phyloP scores from a whole-genome alignment of 2,329 filamentous ascomycete genomes.

The Cylindrodendrum hubeiense region DNA sequence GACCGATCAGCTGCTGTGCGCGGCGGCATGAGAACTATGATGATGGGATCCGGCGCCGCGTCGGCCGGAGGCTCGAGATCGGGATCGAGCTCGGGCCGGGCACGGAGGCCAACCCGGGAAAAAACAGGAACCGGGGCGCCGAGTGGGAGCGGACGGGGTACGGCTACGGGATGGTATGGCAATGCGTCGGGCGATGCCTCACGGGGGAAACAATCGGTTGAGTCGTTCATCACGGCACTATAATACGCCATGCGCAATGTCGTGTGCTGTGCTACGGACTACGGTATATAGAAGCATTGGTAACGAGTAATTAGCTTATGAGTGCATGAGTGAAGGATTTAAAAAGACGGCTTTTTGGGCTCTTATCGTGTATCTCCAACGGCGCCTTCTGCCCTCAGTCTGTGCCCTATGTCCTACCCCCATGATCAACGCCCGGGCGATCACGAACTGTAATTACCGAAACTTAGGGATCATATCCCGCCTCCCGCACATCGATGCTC shows the following conservation, averaged over 20 bases:
- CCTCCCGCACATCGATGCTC: not conserved
- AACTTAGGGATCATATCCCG: constrained; percentile 1
- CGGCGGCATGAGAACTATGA: constrained; percentile 2
- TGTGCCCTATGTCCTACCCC: not conserved
- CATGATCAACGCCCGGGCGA: not conserved
- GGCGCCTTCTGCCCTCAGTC: not conserved
- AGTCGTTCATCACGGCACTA: constrained; percentile 24
- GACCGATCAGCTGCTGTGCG: not conserved
- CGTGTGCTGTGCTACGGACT: not conserved
- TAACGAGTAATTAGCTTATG: constrained; percentile 22
- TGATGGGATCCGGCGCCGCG: constrained; percentile 14
- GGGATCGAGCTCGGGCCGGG: constrained; percentile 5
- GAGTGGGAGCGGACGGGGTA: not conserved
- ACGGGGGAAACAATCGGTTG: constrained; percentile 9
- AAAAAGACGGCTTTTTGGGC: not conserved
- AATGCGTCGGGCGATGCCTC: not conserved
- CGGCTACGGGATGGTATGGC: constrained; percentile 5
- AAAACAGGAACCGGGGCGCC: not conserved
- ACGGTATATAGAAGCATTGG: not conserved
- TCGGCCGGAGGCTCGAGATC: constrained; percentile 5
- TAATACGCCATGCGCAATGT: not conserved
- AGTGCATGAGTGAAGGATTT: constrained; percentile 14
- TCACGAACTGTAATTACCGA: not conserved
- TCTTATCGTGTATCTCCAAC: not conserved
- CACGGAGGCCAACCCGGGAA: not conserved